Percentiles rank a stretch among this genome's conserved stretches.
phyloP scores from a whole-genome alignment of 2,329 filamentous ascomycete species.

The Knoxdaviesia capensis region DNA sequence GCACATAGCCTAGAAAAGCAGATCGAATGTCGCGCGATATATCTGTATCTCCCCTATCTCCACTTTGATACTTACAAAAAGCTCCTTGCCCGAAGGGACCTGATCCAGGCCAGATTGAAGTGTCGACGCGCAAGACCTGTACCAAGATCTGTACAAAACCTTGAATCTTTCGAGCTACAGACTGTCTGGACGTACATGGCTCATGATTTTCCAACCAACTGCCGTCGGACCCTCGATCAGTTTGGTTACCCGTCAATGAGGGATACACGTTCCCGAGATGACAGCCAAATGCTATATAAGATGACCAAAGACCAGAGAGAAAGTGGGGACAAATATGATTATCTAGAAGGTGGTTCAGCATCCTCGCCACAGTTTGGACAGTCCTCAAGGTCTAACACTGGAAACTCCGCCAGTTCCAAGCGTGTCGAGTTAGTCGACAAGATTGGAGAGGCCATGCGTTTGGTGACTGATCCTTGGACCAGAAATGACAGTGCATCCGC shows the following conservation, averaged over 20 bases:
- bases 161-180: conserved; percentile 34
- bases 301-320: conserved; percentile 26
- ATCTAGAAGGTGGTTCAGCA: too few species aligned
- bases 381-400: too few species aligned
- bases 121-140: conserved; percentile 36
- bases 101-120: conserved; percentile 28
- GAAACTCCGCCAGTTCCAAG: too few species aligned
- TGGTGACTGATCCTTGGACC: too few species aligned
- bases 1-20: too few species aligned
- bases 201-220: conserved; percentile 39
- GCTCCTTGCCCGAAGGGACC: conserved; percentile 31
- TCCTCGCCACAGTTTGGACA: too few species aligned
- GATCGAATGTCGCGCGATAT: too few species aligned
- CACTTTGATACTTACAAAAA: conserved; percentile 44
- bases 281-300: conserved; percentile 50
- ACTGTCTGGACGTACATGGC: conserved; percentile 44
- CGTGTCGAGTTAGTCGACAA: too few species aligned
- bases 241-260: conserved; percentile 40
- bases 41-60: conserved; percentile 23
- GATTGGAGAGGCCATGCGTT: too few species aligned
- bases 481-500: too few species aligned
- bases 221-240: conserved; percentile 40
- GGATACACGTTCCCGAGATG: conserved; percentile 39
- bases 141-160: conserved; percentile 28
- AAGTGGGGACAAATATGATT: too few species aligned